Evolutionary conservation across 179 eudicot genomes (phyloP), one percentile per base, ranked within the genome.

Genomic region (Corrigiola litoralis): DNA sequence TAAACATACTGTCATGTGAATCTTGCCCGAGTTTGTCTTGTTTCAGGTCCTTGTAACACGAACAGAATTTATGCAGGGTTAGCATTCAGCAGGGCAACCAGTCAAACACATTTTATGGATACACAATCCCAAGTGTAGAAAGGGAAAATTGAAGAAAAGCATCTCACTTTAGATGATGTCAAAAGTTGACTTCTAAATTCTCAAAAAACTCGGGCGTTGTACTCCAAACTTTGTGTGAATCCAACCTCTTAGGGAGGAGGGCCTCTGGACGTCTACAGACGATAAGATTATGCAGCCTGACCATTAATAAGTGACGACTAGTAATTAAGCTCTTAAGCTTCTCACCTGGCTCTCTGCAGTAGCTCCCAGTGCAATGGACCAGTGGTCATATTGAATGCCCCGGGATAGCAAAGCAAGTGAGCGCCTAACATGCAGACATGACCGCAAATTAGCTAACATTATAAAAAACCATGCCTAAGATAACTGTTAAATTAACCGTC

Each of bases 331-430:
- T 6, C 28, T 63, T 28, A 25, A 62, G 41, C 34, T 17, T 49
- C 66, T 74, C 62, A 86, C 96, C 97, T 89, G 50, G 97, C 89
- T 75, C 94, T 89, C 62, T 88, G 96, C 73, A 85, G 64, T 71
- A 91, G 82, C 79, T 89, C 96, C 96, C 96, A 91, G 70, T 88
- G 97, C 74, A 91, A 49, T 45, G 94, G 96, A 60, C 97, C 94
- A 48, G 96, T 91, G 16, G 90, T 87, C 97, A 89, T 91, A 69
- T 86, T 89, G 74, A 91, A 91, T 21, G 92, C 92, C 51, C 90
- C 88, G 31, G 92, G 88, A 66, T 79, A 89, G 67, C 96, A 84
- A 58, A 84, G 69, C 45, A 88, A 56, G 40, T 82, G 81, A 69
- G 94, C 96, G 60, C 97, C 97, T 65, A 41, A 40, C 56, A 50